Conservation (phyloP, 1,139 yeast species). For the Hemisphaericaspora subhashii region DNA sequence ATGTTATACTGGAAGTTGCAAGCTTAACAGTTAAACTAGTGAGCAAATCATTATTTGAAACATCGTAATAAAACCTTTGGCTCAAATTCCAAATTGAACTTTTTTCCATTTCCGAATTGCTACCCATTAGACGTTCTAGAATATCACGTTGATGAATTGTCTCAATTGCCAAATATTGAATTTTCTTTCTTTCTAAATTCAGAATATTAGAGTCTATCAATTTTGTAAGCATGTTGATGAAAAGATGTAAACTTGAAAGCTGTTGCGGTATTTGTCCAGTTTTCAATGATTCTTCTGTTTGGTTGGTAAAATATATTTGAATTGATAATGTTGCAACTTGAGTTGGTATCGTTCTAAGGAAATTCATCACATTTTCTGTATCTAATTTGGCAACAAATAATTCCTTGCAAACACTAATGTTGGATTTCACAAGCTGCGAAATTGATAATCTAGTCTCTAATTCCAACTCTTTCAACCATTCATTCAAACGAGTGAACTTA, state of each 20-base stretch:
- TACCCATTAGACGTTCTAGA: slow-evolving; percentile 22
- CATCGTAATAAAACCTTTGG: slow-evolving; percentile 49
- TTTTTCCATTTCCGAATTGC: slow-evolving; percentile 16
- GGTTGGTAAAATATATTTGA: slow-evolving; percentile 59
- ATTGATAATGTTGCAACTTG: slow-evolving; percentile 60
- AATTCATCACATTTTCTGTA: slow-evolving; percentile 5
- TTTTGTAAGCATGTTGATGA: slow-evolving; percentile 17
- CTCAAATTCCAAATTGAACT: slow-evolving; percentile 49
- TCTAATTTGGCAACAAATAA: slow-evolving; percentile 13
- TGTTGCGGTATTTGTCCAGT: slow-evolving; percentile 2
- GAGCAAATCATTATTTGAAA: slow-evolving; percentile 21
- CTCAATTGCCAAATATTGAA: slow-evolving; percentile 66
- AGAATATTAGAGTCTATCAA: slow-evolving; percentile 23
- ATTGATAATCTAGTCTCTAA: slow-evolving; percentile 50
- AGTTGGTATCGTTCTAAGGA: slow-evolving; percentile 40
- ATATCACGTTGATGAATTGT: slow-evolving; percentile 60
- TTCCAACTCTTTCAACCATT: slow-evolving; percentile 69
- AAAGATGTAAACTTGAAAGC: slow-evolving; percentile 6
- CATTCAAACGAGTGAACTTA: slow-evolving; percentile 47
- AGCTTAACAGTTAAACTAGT: slow-evolving; percentile 51
- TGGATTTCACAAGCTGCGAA: slow-evolving; percentile 23
- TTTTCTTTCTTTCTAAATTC: slow-evolving; percentile 42
- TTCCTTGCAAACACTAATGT: slow-evolving; percentile 9
- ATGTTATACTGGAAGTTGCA: slow-evolving; percentile 50
- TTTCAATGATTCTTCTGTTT: slow-evolving; percentile 28